Conservation (phyloP, 805 yeast genomes). For the Metschnikowia lachancei region DNA sequence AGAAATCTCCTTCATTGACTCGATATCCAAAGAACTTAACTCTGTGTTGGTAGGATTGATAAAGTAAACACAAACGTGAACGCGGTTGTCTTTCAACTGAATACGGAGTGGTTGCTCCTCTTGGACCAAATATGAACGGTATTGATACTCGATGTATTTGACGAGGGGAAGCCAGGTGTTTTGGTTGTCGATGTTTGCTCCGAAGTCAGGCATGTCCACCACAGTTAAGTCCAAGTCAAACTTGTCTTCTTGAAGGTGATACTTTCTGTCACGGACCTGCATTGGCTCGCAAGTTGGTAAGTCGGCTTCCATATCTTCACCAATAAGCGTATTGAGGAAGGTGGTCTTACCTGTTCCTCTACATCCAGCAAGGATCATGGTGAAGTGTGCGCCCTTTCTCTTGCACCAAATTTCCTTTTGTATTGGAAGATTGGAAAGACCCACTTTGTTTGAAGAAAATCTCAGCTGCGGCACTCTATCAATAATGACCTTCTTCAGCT, state of each 20-base stretch:
- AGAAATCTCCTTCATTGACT: constrained; percentile 67
- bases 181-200: constrained; percentile 58
- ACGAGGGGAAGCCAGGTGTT: constrained; percentile 45
- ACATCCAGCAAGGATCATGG: constrained; percentile 39
- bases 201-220: constrained; percentile 76
- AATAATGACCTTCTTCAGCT: constrained; percentile 12
- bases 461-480: constrained; percentile 20
- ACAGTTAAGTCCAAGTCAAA: constrained; percentile 59
- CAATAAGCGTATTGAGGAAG: constrained; percentile 26
- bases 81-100: constrained; percentile 54
- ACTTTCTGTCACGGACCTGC: constrained; percentile 23
- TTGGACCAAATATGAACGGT: constrained; percentile 62
- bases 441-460: constrained; percentile 15
- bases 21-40: constrained; percentile 64
- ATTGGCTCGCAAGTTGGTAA: constrained; percentile 10
- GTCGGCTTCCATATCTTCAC: constrained; percentile 17
- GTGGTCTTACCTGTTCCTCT: constrained; percentile 28
- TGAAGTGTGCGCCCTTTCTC: constrained; percentile 34
- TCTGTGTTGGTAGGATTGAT: constrained; percentile 58
- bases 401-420: constrained; percentile 27
- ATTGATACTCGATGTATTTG: constrained; percentile 77
- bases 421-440: constrained; percentile 26
- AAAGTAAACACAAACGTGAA: constrained; percentile 85
- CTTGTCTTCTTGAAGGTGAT: constrained; percentile 57
- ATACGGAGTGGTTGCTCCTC: constrained; percentile 49